Base-by-base conservation (phyloP, 352 stramenopile genomes). In the Thraustochytrium striatum region DNA sequence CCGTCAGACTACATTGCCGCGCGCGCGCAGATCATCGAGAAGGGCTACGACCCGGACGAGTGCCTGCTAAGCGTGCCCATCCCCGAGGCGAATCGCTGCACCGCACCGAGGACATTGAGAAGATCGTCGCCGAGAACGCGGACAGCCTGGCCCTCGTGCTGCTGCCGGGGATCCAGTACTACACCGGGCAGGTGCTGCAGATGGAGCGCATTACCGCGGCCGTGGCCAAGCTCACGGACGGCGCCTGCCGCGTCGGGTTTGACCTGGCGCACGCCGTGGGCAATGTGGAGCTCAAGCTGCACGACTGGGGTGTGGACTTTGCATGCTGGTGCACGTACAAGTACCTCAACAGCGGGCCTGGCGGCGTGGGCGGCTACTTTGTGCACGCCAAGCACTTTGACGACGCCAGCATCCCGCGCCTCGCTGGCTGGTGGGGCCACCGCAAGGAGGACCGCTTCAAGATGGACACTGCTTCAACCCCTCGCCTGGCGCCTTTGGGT, bases 271-370 rank as follows among this genome's bases (percentile, higher is more conserved):
- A 87, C 53, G 85, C 84, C n/a, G 84, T 84, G 2, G 85, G 85
- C 32, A 87, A 87, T 61, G 50, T 87, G 1, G 35, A 81, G 30
- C 72, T 87, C 19, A 30, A 82, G 0, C 72, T 87, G 3, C 82
- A 87, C 59, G 84, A 87, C 11, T 87, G 85, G 81, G 82, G 38
- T 19, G 50, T 81, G 8, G 85, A 87, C 72, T 87, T 87, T 41
- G 85, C 85, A 2, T 84, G 72, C 61, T 87, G 85, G 85, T 87
- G 85, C 73, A 84, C 72, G 25, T 87, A 87, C 75, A 87, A 87
- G 62, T 87, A 87, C 69, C 35, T 87, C 3, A 87, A 87, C 61
- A 69, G 50, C 36, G 85, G 85, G 1, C 85, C 85, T 2, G 85
- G 85, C 16, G 69, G 28, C 19, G 81, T 87, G 32, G 85, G 72